Percentiles rank a stretch among this genome's conserved stretches.
Evolutionary conservation across 176 grass and related monocot genomes (phyloP).

Genomic region (Aechmea fasciata): DNA sequence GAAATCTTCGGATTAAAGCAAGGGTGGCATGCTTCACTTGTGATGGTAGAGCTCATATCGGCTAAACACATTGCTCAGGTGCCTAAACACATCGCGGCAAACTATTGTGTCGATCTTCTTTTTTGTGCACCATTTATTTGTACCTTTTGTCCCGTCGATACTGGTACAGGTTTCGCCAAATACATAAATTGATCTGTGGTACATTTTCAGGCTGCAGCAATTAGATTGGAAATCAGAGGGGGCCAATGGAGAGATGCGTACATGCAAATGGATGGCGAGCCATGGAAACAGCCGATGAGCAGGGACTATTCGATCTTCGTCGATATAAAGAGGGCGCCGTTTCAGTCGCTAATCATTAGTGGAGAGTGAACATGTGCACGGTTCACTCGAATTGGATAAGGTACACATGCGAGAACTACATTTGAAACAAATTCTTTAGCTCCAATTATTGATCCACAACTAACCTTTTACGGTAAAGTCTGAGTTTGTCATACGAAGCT

Average conservation of each 20-base stretch:
- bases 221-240: constrained; percentile 91
- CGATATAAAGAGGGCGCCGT: constrained; percentile 81
- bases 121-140: not conserved
- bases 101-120: not conserved
- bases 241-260: constrained; percentile 66
- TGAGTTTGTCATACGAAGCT: no score
- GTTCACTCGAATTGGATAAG: not conserved
- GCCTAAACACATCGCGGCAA: not conserved
- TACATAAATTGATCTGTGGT: constrained; percentile 6
- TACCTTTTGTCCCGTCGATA: not conserved
- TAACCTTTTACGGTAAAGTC: no score
- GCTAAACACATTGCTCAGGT: constrained; percentile 99
- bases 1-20: constrained; percentile 99
- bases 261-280: constrained; percentile 99
- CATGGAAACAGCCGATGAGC: constrained; percentile 88
- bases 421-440: not conserved
- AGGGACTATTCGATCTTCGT: constrained; percentile 67
- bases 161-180: not conserved
- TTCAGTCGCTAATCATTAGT: constrained; percentile 65
- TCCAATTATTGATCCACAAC: no score
- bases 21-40: constrained; percentile 98
- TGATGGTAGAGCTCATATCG: constrained; percentile 99
- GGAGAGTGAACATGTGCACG: constrained; percentile 11
- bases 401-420: not conserved
- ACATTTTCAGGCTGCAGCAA: constrained; percentile 64